Evolutionary conservation across 2,329 filamentous ascomycete genomes (phyloP).

Genomic region (Colletotrichum cuscutae): DNA sequence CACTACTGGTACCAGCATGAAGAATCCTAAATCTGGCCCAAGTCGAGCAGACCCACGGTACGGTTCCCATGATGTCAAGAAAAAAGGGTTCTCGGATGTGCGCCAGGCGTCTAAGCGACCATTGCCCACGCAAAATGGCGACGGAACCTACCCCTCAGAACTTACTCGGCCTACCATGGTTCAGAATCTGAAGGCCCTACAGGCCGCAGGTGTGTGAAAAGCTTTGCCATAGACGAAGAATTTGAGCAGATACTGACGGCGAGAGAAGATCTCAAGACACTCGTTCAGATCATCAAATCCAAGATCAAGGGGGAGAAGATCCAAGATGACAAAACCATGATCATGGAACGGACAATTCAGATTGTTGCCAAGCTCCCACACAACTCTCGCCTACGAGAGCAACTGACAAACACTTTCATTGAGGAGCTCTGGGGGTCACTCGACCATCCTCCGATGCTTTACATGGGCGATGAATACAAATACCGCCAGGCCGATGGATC

Average conservation of each 20-base stretch:
- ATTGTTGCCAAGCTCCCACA: constrained; percentile 73
- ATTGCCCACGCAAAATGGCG: constrained; percentile 69
- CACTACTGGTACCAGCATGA: neutral
- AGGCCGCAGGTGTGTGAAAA: constrained; percentile 52
- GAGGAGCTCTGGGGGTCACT: constrained; percentile 76
- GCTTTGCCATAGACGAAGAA: no score
- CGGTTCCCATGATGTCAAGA: constrained; percentile 26
- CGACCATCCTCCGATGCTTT: constrained; percentile 77
- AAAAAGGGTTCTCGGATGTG: constrained; percentile 43
- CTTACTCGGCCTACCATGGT: constrained; percentile 62
- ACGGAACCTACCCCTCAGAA: constrained; percentile 66
- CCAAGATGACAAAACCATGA: constrained; percentile 79
- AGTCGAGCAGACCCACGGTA: constrained; percentile 14
- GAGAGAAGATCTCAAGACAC: constrained; percentile 68
- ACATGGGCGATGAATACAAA: constrained; percentile 68
- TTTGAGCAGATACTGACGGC: neutral
- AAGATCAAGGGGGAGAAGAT: constrained; percentile 72
- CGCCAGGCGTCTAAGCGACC: constrained; percentile 66
- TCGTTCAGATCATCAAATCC: constrained; percentile 68
- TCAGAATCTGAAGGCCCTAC: constrained; percentile 67
- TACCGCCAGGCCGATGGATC: constrained; percentile 79
- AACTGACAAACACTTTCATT: constrained; percentile 75
- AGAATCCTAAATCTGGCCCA: neutral
- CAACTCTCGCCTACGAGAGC: constrained; percentile 68
- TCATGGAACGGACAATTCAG: constrained; percentile 80